A percentile compares a stretch with the other conserved stretches of the same genome.
Evolutionary conservation across 345 rosid genomes (phyloP).

Genomic region (Lepidium africanum): DNA sequence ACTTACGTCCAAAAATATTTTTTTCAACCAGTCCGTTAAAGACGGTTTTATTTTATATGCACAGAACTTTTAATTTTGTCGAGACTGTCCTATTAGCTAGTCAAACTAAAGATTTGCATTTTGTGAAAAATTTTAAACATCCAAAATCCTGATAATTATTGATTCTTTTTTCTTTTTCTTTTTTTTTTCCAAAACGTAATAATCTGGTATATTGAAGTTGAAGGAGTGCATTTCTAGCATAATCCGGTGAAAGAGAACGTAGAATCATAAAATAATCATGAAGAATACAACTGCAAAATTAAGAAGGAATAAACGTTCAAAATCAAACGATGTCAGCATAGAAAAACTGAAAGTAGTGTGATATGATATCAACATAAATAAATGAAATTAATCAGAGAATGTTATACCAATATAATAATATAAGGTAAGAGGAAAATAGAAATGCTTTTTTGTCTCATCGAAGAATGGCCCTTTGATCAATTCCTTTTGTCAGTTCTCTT

Average conservation of each 20-base stretch:
- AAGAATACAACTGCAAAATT: not conserved
- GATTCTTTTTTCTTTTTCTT: not conserved
- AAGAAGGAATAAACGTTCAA: not conserved
- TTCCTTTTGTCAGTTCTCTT: not conserved
- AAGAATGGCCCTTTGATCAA: constrained; percentile 2
- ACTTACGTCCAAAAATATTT: too few species aligned
- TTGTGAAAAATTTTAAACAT: not conserved
- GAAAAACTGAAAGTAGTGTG: not conserved
- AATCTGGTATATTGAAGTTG: not conserved
- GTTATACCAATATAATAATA: too few species aligned
- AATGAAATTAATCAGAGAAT: not conserved
- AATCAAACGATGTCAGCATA: not conserved
- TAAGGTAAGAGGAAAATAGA: not conserved
- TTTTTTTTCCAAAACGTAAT: not conserved
- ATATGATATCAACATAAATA: not conserved
- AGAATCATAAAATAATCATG: not conserved
- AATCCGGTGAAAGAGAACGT: not conserved
- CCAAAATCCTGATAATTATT: not conserved
- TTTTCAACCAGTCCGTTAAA: too few species aligned
- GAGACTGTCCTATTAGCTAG: too few species aligned
- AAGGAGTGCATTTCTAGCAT: not conserved
- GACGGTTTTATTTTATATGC: too few species aligned
- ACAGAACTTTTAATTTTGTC: too few species aligned
- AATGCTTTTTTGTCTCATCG: constrained; percentile 13
- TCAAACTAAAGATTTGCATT: not conserved